Evolutionary conservation across 306 rosid genomes (phyloP), one percentile per base, ranked within the genome.

Genomic region (Casuarina equisetifolia): DNA sequence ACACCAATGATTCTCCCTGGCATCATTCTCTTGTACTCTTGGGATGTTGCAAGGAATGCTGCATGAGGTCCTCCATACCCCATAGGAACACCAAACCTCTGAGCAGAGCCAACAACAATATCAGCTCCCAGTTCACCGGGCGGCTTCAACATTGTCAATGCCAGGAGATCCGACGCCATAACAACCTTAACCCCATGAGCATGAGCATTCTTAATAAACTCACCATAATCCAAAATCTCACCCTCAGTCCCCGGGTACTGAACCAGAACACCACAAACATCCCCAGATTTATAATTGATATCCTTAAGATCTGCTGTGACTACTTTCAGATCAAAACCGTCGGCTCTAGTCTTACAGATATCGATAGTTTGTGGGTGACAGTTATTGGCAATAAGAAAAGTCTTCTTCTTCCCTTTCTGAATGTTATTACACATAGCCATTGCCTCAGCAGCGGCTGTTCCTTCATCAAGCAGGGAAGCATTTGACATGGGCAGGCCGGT

Each of bases 11-110:
- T 96, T 80, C 99, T 86, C 45, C 99, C 99, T 0, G 99, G 99
- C 98, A 96, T 96, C 99, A 96, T 90, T 88, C 99, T 90, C 94
- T 96, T 96, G 82, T 96, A 96, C 82, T 96, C 99, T 81, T 91
- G 97, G 8, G 99, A 96, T n/a, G 99, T 96, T 42, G 99, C 99
- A 82, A 96, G 50, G 75, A 96, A 96, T 19, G 97, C 98, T 0
- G 99, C 99, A 89, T 96, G 99, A 78, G 99, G 99, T 67, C 99
- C 99, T 70, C 99, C 99, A 84, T 96, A 96, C 49, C 99, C 99
- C 99, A 96, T 96, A 0, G 99, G 99, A 75, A 96, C 99, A 16
- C 99, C 99, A 44, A 96, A 96, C 82, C 99, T 82, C 79, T 96
- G 99, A 16, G 98, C 97, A 2, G 99, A 91, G 8, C 99, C 99